These are phyloP conservation scores for Alternaria ventricosa DNA, from an alignment of 2,329 filamentous ascomycete species.

Conservation along the genomic window DNA sequence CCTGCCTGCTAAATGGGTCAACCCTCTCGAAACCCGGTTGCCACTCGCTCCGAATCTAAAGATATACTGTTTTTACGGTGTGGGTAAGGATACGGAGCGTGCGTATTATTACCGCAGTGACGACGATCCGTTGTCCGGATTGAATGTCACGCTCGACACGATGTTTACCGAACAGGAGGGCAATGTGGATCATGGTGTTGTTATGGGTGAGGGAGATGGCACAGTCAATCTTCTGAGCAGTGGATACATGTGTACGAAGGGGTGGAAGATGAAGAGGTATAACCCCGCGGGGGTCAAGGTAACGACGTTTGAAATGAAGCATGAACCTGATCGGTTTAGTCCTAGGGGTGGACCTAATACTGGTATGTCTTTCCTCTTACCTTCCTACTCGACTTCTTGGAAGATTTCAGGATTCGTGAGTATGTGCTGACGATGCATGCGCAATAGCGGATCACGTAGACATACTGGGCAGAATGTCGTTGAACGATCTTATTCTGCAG, in stretches of 20 bases:
- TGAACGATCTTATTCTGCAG: constrained; percentile 88
- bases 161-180: constrained; percentile 49
- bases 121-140: constrained; percentile 66
- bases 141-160: constrained; percentile 68
- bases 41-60: constrained; percentile 88
- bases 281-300: constrained; percentile 85
- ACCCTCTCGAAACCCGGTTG: constrained; percentile 86
- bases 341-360: constrained; percentile 75
- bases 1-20: constrained; percentile 81
- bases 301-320: constrained; percentile 92
- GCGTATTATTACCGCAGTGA: constrained; percentile 89
- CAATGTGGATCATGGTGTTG: constrained; percentile 80
- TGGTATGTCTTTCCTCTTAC: constrained; percentile 49
- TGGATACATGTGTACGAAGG: constrained; percentile 96
- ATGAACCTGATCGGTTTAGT: constrained; percentile 91
- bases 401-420: background rate
- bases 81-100: constrained; percentile 91
- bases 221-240: constrained; percentile 91
- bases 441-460: constrained; percentile 85
- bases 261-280: constrained; percentile 92
- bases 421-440: constrained; percentile 5
- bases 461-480: constrained; percentile 83
- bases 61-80: constrained; percentile 96
- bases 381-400: background rate
- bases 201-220: constrained; percentile 94